Conservation (phyloP, 257 asterid genomes). For the Ilex asprella region DNA sequence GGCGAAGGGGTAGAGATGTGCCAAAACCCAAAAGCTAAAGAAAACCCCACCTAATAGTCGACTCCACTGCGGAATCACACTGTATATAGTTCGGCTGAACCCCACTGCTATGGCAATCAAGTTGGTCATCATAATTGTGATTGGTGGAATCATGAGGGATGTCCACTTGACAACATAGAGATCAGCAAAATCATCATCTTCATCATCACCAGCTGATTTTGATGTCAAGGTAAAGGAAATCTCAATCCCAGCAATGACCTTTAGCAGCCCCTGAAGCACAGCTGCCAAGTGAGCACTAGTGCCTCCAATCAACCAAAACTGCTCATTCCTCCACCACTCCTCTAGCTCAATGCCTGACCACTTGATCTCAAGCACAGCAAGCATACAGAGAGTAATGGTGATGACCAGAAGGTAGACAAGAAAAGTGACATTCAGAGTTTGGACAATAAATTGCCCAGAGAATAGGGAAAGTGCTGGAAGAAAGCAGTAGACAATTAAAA, state of each 20-base stretch:
- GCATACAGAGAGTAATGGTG: slow-evolving; percentile 49
- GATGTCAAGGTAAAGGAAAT: slow-evolving; percentile 77
- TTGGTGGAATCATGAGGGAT: slow-evolving; percentile 68
- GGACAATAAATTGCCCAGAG: slow-evolving; percentile 78
- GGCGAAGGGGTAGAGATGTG: slow-evolving; percentile 74
- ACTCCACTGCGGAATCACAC: slow-evolving; percentile 87
- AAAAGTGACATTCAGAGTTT: slow-evolving; percentile 56
- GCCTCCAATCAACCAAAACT: slow-evolving; percentile 84
- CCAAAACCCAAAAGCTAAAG: slow-evolving; percentile 89
- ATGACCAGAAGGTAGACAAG: slow-evolving; percentile 62
- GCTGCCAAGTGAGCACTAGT: slow-evolving; percentile 91
- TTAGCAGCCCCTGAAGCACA: slow-evolving; percentile 74
- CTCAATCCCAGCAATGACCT: slow-evolving; percentile 80
- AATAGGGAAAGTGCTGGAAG: slow-evolving; percentile 80
- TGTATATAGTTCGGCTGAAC: slow-evolving; percentile 67
- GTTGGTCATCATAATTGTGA: slow-evolving; percentile 63
- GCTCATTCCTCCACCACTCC: slow-evolving; percentile 95
- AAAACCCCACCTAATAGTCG: slow-evolving; percentile 79
- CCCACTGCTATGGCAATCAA: slow-evolving; percentile 78
- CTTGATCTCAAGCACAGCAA: slow-evolving; percentile 75
- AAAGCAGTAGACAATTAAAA: slow-evolving; percentile 80
- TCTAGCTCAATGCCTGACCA: slow-evolving; percentile 74
- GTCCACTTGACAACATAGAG: slow-evolving; percentile 64
- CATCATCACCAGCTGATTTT: slow-evolving; percentile 62
- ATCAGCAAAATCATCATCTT: slow-evolving; percentile 65